Percentiles rank a stretch among this genome's conserved stretches.
Evolutionary conservation across 2,329 filamentous ascomycete species (phyloP).

Genomic region (Diaporthe batatas): DNA sequence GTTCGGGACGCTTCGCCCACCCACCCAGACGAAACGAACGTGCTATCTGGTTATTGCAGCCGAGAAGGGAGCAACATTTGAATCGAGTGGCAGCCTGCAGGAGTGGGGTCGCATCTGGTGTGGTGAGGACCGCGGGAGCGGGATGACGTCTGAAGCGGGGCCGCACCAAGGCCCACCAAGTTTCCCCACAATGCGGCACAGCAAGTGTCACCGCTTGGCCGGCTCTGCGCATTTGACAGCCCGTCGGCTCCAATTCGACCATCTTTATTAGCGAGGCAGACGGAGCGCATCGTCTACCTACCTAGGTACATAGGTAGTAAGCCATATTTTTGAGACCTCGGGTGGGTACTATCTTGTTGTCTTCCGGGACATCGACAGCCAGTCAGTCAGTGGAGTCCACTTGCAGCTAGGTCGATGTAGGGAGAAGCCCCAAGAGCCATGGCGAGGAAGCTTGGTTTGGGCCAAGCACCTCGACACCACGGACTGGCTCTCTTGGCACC

Average conservation of each 20-base stretch:
- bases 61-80: background rate
- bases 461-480: constrained; percentile 28
- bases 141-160: constrained; percentile 32
- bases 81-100: background rate
- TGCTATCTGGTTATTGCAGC: background rate
- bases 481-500: constrained; percentile 11
- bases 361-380: no score
- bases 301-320: no score
- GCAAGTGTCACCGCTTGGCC: constrained; percentile 30
- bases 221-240: constrained; percentile 7
- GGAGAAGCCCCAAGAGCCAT: constrained; percentile 10
- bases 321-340: background rate
- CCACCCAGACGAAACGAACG: background rate
- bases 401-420: background rate
- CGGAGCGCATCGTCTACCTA: background rate
- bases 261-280: background rate
- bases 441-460: constrained; percentile 24
- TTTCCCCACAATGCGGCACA: constrained; percentile 25
- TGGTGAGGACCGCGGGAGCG: background rate
- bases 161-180: background rate
- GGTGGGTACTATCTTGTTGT: background rate
- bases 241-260: background rate
- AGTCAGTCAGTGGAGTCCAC: background rate
- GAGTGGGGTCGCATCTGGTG: constrained; percentile 15
- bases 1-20: background rate